Conservation (phyloP, 2,329 filamentous ascomycete genomes). For the Alternaria sp. region DNA sequence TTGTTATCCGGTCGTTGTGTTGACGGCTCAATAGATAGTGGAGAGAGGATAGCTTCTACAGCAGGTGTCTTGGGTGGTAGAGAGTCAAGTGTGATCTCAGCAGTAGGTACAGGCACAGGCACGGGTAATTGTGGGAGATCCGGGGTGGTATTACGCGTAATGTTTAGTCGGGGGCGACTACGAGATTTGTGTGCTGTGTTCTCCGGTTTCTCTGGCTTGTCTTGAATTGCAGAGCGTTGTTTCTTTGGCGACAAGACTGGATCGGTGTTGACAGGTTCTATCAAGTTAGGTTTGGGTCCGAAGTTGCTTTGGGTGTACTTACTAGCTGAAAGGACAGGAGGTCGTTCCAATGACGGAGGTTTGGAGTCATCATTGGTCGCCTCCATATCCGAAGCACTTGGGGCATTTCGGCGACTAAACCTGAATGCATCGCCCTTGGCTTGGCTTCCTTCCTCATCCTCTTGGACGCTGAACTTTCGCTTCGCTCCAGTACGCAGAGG, state of each 20-base stretch:
- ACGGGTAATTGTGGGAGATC: conserved; percentile 33
- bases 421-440: conserved; percentile 55
- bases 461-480: conserved; percentile 64
- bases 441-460: conserved; percentile 56
- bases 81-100: conserved; percentile 48
- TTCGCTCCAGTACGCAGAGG: conserved; percentile 61
- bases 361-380: conserved; percentile 28
- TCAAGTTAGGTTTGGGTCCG: conserved; percentile 28
- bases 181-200: conserved; percentile 32
- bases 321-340: conserved; percentile 56
- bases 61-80: conserved; percentile 53
- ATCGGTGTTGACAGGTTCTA: conserved; percentile 62
- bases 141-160: conserved; percentile 36
- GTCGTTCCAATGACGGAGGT: conserved; percentile 39
- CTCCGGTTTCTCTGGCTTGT: conserved; percentile 40
- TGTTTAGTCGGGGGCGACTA: conserved; percentile 35
- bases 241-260: conserved; percentile 55
- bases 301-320: conserved; percentile 29
- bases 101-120: conserved; percentile 34
- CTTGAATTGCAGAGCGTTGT: conserved; percentile 40
- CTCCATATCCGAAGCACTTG: conserved; percentile 31
- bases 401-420: conserved; percentile 54
- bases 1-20: conserved; percentile 47
- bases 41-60: conserved; percentile 54
- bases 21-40: conserved; percentile 55